Evolutionary conservation across 192 early-diverging fungal genomes (phyloP).

Genomic region (Coemansia sp.): DNA sequence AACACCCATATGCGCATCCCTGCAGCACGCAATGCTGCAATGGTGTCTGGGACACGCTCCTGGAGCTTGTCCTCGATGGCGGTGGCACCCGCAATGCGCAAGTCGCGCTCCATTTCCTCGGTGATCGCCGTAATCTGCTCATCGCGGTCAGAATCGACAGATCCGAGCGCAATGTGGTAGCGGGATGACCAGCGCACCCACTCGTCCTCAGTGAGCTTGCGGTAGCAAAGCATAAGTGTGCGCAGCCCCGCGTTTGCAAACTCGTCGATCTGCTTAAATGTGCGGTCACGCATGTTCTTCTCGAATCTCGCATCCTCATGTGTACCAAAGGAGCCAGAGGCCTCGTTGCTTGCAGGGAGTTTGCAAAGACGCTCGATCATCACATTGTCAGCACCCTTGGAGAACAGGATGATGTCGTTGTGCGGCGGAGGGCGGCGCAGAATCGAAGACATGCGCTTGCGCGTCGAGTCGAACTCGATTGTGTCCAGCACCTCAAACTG

Average conservation of each 20-base stretch:
- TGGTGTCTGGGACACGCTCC: conserved; percentile 91
- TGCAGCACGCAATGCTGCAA: conserved; percentile 75
- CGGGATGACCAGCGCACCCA: conserved; percentile 74
- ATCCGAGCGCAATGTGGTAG: conserved; percentile 71
- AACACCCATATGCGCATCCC: conserved; percentile 98
- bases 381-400: conserved; percentile 96
- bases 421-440: conserved; percentile 67
- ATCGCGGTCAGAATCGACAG: conserved; percentile 70
- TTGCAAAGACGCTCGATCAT: conserved; percentile 73
- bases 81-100: conserved; percentile 86
- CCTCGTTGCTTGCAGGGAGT: conserved; percentile 15
- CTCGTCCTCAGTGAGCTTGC: conserved; percentile 65
- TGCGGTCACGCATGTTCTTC: conserved; percentile 58
- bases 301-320: conserved; percentile 51
- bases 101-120: conserved; percentile 76
- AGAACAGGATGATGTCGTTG: conserved; percentile 81
- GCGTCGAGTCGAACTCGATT: conserved; percentile 92
- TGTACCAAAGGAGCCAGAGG: conserved; percentile 20
- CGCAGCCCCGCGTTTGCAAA: conserved; percentile 87
- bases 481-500: conserved; percentile 82
- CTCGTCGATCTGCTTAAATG: conserved; percentile 65
- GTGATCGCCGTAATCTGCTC: conserved; percentile 68
- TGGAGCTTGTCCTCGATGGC: conserved; percentile 98
- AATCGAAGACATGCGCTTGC: conserved; percentile 94
- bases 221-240: conserved; percentile 84